These are phyloP conservation scores for Aureobasidium sp. DNA, from an alignment of 2,329 filamentous ascomycete species.

Conservation along the genomic window DNA sequence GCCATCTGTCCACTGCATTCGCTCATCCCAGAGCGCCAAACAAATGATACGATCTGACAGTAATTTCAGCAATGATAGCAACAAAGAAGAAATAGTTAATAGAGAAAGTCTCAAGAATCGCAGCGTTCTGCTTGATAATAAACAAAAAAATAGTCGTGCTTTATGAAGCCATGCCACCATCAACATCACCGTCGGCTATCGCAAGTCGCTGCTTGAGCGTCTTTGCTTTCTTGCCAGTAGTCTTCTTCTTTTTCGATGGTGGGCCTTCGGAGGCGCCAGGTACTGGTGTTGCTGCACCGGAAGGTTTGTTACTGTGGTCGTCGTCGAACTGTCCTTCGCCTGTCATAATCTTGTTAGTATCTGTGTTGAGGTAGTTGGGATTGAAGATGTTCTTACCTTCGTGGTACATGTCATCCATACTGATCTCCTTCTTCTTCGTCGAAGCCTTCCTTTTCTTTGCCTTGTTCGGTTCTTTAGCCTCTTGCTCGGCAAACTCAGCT, in stretches of 20 bases:
- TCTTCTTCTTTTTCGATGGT: slow-evolving; percentile 49
- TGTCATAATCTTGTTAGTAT: slow-evolving; percentile 38
- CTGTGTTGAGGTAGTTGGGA: slow-evolving; percentile 14
- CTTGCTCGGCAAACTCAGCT: slow-evolving; percentile 67
- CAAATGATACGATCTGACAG: background rate
- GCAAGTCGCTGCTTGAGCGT: slow-evolving; percentile 42
- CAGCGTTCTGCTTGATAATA: background rate
- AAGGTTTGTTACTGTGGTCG: slow-evolving; percentile 70
- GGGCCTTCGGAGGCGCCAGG: slow-evolving; percentile 41
- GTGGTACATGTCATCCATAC: slow-evolving; percentile 95
- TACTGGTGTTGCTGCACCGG: slow-evolving; percentile 76
- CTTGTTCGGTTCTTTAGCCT: slow-evolving; percentile 44
- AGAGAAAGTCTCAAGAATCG: background rate
- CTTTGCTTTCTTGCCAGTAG: slow-evolving; percentile 44
- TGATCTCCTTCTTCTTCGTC: slow-evolving; percentile 56
- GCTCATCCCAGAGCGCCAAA: background rate
- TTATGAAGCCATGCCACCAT: slow-evolving; percentile 11
- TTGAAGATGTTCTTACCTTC: slow-evolving; percentile 63
- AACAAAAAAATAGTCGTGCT: background rate
- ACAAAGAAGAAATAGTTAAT: background rate
- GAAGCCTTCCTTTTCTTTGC: slow-evolving; percentile 40
- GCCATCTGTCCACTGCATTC: background rate
- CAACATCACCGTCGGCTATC: slow-evolving; percentile 37
- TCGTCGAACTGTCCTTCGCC: slow-evolving; percentile 97
- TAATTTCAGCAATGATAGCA: background rate